Evolutionary conservation across 495 filamentous ascomycete species (phyloP), one percentile per base, ranked within the genome.

Genomic region (Neurospora sp.): DNA sequence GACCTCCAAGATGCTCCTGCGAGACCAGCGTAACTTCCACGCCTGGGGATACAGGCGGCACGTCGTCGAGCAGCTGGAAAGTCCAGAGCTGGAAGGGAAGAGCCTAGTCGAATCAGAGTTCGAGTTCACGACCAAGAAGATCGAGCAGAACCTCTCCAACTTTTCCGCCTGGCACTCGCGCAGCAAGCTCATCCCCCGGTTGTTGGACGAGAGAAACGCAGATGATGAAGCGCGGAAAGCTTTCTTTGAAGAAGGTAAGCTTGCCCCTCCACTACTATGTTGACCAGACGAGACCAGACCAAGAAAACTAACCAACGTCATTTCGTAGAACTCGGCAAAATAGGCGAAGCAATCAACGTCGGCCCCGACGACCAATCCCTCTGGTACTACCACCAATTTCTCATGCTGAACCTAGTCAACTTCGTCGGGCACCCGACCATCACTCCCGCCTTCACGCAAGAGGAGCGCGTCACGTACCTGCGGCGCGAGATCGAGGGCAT

Each of bases 141-240:
- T 98, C 78, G 81, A 86, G 22, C 83, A 82, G 16, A 93, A 94
- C 71, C 84, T 99, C 71, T 94, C 91, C 20, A 99, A 99, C 78
- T 99, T 98, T 80, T 97, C 94, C 10, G 96, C 96, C 3, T 98
- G 96, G 96, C 96, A 99, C 81, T 90, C 91, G 75, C 87, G 96
- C 59, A 93, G 91, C 70, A 91, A 90, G 79, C 84, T 98, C 39
- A 95, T 98, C 68, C 90, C 92, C 22, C 85, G 86, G 20, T 77
- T 97, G 4, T 82, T 99, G 53, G 83, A 89, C 41, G 91, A 94
- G 76, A 85, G 91, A 42, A 78, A 82, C 1, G 91, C 92, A 39
- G 87, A 86, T 71, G 86, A 89, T 69, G 82, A 80, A 38, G 87
- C 88, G 53, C 85, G 96, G 74, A 84, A 83, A 76, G 83, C 82